Percentiles rank a stretch among this genome's conserved stretches.
Evolutionary conservation across 208 protist species (phyloP).

Genomic region (Eutreptiella sp.): DNA sequence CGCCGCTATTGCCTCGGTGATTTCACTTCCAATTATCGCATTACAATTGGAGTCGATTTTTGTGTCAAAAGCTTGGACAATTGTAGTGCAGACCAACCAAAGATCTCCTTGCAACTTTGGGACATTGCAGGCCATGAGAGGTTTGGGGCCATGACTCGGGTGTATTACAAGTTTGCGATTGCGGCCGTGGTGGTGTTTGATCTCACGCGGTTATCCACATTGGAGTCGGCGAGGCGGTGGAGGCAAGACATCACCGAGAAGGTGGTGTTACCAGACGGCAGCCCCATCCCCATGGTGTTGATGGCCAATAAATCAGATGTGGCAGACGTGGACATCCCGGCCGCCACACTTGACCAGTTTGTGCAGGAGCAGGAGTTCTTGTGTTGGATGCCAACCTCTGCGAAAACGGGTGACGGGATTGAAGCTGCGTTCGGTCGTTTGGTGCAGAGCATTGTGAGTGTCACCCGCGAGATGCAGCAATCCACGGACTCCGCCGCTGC

Average conservation of each 20-base stretch:
- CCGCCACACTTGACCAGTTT: conserved; percentile 27
- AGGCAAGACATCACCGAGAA: conserved; percentile 37
- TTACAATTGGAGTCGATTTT: conserved; percentile 46
- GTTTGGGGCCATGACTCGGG: conserved; percentile 32
- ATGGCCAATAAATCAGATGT: conserved; percentile 41
- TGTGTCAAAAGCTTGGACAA: conserved; percentile 34
- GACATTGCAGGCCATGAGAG: conserved; percentile 37
- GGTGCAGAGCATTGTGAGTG: too few relatives aligned
- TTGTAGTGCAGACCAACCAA: conserved; percentile 35
- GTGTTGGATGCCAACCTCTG: conserved; percentile 35
- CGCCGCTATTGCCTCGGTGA: conserved; percentile 33
- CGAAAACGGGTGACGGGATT: too few relatives aligned
- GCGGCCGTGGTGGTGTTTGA: conserved; percentile 39
- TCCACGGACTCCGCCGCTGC: too few relatives aligned
- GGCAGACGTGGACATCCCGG: conserved; percentile 16
- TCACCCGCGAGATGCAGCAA: too few relatives aligned
- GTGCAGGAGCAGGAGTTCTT: conserved; percentile 36
- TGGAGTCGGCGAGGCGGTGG: conserved; percentile 37
- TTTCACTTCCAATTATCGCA: conserved; percentile 36
- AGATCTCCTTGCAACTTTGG: conserved; percentile 32
- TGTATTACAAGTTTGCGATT: conserved; percentile 42
- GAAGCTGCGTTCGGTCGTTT: too few relatives aligned
- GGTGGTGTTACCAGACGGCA: conserved; percentile 33
- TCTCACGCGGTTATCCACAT: conserved; percentile 31
- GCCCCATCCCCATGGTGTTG: conserved; percentile 37